phyloP scores from a whole-genome alignment of 2,329 filamentous ascomycete genomes.

The Paracoccidioides brasiliensis region DNA sequence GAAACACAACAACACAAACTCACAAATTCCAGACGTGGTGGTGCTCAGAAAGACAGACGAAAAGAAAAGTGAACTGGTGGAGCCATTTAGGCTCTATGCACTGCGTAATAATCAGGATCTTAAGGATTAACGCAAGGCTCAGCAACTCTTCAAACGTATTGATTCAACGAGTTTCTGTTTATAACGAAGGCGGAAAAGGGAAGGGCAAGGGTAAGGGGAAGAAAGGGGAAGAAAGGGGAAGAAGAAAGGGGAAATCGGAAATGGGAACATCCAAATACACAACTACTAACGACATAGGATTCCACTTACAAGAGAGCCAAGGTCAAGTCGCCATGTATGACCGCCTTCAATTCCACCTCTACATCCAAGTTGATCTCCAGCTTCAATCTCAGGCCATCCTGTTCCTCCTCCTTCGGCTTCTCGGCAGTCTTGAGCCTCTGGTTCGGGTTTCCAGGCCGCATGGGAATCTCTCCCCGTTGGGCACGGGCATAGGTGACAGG shows the following conservation, averaged over 20 bases:
- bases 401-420: slow-evolving; percentile 18
- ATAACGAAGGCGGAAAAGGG: not conserved
- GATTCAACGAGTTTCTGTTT: not conserved
- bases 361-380: slow-evolving; percentile 50
- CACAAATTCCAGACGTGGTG: not conserved
- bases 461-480: slow-evolving; percentile 42
- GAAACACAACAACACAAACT: not conserved
- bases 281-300: no score
- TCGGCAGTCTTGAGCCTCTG: slow-evolving; percentile 24
- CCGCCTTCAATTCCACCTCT: slow-evolving; percentile 51
- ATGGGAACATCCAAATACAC: not conserved
- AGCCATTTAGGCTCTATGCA: slow-evolving; percentile 1
- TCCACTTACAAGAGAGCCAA: slow-evolving; percentile 36
- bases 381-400: slow-evolving; percentile 40
- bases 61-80: not conserved
- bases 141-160: not conserved
- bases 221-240: not conserved
- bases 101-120: slow-evolving; percentile 1
- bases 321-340: slow-evolving; percentile 52
- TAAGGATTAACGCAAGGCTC: slow-evolving; percentile 2
- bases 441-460: slow-evolving; percentile 39
- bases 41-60: not conserved
- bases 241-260: not conserved
- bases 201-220: slow-evolving; percentile 2
- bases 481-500: slow-evolving; percentile 43